Base-by-base conservation (phyloP, 2,329 filamentous ascomycete species). In the Monilinia polystroma region DNA sequence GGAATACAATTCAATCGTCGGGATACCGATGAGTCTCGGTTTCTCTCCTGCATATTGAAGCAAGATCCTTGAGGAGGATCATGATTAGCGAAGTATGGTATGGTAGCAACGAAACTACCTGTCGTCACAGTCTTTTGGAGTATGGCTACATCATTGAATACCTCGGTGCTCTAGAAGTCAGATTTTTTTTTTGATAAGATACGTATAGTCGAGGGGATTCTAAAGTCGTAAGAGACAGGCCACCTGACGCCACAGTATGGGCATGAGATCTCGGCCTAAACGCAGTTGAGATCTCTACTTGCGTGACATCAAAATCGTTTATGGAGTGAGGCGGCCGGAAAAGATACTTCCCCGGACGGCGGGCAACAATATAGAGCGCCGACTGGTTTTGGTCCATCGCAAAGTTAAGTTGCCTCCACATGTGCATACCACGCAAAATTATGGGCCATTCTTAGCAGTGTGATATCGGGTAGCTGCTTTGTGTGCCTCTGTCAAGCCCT, bases 381-480 rank as follows among this genome's bases (percentile, higher is more conserved):
- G 20, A 55, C 11, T 38, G 53, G 53, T 23, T 26, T 26, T 52
- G 20, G 26, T 8, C 45, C 45, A 53, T 53, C 26, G 51, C 26
- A 20, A 54, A 20, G 32, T n/a, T 55, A 6, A 55, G 53, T n/a
- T 55, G 32, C 32, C 6, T 41, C 20, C 11, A 56, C 32, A n/a
- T 20, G 35, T 62, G 35, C 29, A 58, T 58, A 49, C 43, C 53
- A 58, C 38, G 29, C 41, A 52, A 20, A 2, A 38, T 43, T 49
- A 14, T 57, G 52, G 18, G 51, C 23, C 58, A 49, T 49, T 58
- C 32, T 58, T 47, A 20, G 41, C 11, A 56, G 62, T 35, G 23
- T 53, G 18, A 60, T 53, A 54, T 32, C 51, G 65, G 59, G 38
- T 51, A 32, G 59, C 65, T 63, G 65, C 65, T 64, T 57, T 32